phyloP scores from a whole-genome alignment of 2,329 filamentous ascomycete species.

The Cytospora chrysosperma region DNA sequence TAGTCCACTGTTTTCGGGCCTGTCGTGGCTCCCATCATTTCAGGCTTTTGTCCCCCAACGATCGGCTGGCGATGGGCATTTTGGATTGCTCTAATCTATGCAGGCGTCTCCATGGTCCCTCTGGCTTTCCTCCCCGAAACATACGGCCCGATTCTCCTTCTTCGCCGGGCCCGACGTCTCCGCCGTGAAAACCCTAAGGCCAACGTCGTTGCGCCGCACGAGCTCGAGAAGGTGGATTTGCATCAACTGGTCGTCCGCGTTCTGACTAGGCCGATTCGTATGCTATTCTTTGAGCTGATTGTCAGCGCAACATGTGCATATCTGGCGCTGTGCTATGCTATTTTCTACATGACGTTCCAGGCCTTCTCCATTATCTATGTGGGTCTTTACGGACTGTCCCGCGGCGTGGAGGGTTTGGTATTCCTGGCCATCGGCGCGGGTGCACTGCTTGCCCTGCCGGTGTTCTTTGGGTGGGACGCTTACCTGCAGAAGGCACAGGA shows the following conservation, averaged over 20 bases:
- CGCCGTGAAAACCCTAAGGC: slow-evolving; percentile 53
- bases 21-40: slow-evolving; percentile 63
- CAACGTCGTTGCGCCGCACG: slow-evolving; percentile 57
- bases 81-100: slow-evolving; percentile 69
- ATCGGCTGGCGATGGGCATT: slow-evolving; percentile 70
- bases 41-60: slow-evolving; percentile 57
- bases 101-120: slow-evolving; percentile 58
- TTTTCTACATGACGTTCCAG: slow-evolving; percentile 72
- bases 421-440: slow-evolving; percentile 70
- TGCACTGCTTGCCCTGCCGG: slow-evolving; percentile 53
- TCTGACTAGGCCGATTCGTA: slow-evolving; percentile 68
- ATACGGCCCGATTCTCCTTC: slow-evolving; percentile 58
- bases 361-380: slow-evolving; percentile 72
- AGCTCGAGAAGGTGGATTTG: slow-evolving; percentile 59
- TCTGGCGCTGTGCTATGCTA: slow-evolving; percentile 67
- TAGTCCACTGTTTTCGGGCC: slow-evolving; percentile 64
- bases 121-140: slow-evolving; percentile 66
- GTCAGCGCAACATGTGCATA: slow-evolving; percentile 70
- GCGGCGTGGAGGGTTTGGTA: slow-evolving; percentile 63
- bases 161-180: slow-evolving; percentile 54
- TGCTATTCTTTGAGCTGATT: slow-evolving; percentile 71
- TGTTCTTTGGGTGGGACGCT: slow-evolving; percentile 66
- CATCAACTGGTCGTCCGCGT: slow-evolving; percentile 66
- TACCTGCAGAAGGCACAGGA: slow-evolving; percentile 54
- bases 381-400: slow-evolving; percentile 59